A percentile compares a stretch with the other conserved stretches of the same genome.
phyloP scores from a whole-genome alignment of 371 early-diverging fungal species.

The Rhizopus arrhizus region DNA sequence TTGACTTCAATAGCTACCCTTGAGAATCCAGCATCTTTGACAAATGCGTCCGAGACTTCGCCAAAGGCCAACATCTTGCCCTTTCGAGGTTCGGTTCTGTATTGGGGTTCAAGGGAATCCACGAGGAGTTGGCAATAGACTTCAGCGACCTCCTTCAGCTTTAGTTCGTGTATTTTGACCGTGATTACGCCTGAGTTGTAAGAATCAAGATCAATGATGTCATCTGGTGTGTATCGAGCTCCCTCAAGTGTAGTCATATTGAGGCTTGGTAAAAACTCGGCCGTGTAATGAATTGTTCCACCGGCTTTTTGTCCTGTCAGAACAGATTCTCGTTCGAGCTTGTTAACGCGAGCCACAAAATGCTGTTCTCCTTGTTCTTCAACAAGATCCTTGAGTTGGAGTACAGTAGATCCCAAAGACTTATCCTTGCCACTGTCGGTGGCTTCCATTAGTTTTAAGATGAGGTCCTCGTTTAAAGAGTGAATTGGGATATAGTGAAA shows the following conservation, averaged over 20 bases:
- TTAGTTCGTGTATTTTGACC: constrained; percentile 44
- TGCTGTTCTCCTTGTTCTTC: constrained; percentile 28
- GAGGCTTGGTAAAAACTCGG: constrained; percentile 69
- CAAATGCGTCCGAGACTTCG: constrained; percentile 54
- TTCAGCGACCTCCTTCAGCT: constrained; percentile 21
- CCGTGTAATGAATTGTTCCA: constrained; percentile 63
- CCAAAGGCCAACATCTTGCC: constrained; percentile 36
- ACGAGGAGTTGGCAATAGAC: constrained; percentile 45
- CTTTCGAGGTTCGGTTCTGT: constrained; percentile 34
- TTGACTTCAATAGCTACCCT: constrained; percentile 54
- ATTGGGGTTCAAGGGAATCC: constrained; percentile 39
- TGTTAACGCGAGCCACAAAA: constrained; percentile 29
- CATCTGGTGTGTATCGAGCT: constrained; percentile 47
- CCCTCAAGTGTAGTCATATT: constrained; percentile 17
- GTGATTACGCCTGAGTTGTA: constrained; percentile 42
- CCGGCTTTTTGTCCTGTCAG: constrained; percentile 33
- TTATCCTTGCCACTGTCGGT: constrained; percentile 64
- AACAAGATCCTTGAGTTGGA: constrained; percentile 50
- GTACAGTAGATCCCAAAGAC: constrained; percentile 60
- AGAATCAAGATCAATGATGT: constrained; percentile 37
- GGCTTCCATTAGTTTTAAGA: constrained; percentile 78
- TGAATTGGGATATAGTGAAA: constrained; percentile 72
- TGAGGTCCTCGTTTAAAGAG: constrained; percentile 64
- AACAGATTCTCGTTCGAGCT: constrained; percentile 35
- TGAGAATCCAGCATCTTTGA: constrained; percentile 66